Evolutionary conservation across 2,329 filamentous ascomycete species (phyloP), one percentile per base, ranked within the genome.

Genomic region (Diaporthe batatas): DNA sequence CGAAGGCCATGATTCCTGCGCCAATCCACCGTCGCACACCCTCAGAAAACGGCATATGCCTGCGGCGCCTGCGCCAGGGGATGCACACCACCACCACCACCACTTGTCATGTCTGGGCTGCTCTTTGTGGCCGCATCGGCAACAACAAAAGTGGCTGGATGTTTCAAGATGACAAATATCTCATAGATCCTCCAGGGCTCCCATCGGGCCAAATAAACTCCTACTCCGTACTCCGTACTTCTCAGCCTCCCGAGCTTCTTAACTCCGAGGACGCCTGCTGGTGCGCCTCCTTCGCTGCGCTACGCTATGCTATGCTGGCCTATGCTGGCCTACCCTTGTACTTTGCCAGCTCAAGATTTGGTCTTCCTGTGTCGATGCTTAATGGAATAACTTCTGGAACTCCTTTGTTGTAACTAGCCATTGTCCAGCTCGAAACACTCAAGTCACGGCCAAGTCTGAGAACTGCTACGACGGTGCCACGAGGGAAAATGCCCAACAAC

Each of bases 41-140:
- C 49, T 70, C 65, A 62, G 64, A 47, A 72, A 59, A 72, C 64
- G 64, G 70, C 18, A 59, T 23, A 72, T 49, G 42, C 62, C 51
- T 36, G 67, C 71, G 39, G 68, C 68, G 42, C 62, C 51, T 36
- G 67, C 71, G 39, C 58, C 68, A 53, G n/a, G 58, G 49, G 65
- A 49, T 72, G 21, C 68, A 71, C 68, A 73, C 58, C 58, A 67
- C 39, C 53, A 51, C 34, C 44, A 29, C 29, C 29, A 29, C 29
- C 29, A 29, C 29, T 39, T 67, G 47, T 39, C 21, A 21, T 14
- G 36, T 25, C 47, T 67, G n/a, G 47, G 32, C 47, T 53, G 12
- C 32, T 39, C 21, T 39, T 34, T 67, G 44, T 67, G 62, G 44
- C 47, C 62, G 39, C 62, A n/a, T 25, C 62, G 18, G 32, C 47